A percentile compares a stretch with the other conserved stretches of the same genome.
These are phyloP conservation scores for Leishmania braziliensis DNA, from an alignment of 208 protist species.

Conservation along the genomic window DNA sequence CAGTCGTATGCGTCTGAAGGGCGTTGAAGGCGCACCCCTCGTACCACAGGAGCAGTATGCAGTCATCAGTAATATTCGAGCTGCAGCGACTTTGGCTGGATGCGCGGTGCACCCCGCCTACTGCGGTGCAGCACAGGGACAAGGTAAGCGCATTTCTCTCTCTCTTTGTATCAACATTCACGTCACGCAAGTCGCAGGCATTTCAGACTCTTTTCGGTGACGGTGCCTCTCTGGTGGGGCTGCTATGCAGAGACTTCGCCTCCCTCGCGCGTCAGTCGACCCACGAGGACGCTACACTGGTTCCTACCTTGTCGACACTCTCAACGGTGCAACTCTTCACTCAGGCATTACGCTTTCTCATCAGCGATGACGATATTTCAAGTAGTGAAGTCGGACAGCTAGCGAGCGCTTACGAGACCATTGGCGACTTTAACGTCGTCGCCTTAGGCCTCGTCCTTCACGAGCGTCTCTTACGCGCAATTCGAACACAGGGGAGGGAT, in stretches of 20 bases:
- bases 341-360: conserved; percentile 23
- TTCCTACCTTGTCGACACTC: conserved; percentile 6
- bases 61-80: conserved; percentile 5
- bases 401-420: conserved; percentile 30
- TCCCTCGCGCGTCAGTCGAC: conserved; percentile 3
- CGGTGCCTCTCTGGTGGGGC: conserved; percentile 31
- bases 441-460: conserved; percentile 33
- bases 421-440: conserved; percentile 34
- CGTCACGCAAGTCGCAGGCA: conserved; percentile 29
- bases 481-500: background rate
- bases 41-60: background rate
- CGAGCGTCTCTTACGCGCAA: conserved; percentile 20
- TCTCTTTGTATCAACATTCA: conserved; percentile 34
- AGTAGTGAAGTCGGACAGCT: conserved; percentile 24
- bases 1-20: background rate
- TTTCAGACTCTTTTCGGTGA: conserved; percentile 48
- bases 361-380: conserved; percentile 16
- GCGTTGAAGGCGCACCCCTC: background rate
- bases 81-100: conserved; percentile 60
- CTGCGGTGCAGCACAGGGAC: conserved; percentile 25
- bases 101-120: conserved; percentile 40
- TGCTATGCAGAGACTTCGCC: conserved; percentile 38
- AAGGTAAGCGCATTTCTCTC: conserved; percentile 49
- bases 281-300: background rate
- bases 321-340: conserved; percentile 25